Evolutionary conservation across 345 rosid genomes (phyloP).

Genomic region (thale cress (Arabidopsis thaliana)): TAIR10.1 NC_003074.8:18529001-18529500

Average conservation of each 20-base stretch:
- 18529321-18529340: conserved; percentile 11
- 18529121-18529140: not conserved
- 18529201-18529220: conserved; percentile 72
- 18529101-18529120: conserved; percentile 62
- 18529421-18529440: too few relatives aligned
- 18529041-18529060: conserved; percentile 73
- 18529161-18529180: conserved; percentile 75
- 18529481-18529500: too few relatives aligned
- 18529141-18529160: not conserved
- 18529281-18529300: conserved; percentile 22
- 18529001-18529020: conserved; percentile 13
- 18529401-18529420: conserved; percentile 16
- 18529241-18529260: conserved; percentile 34
- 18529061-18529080: conserved; percentile 71
- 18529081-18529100: conserved; percentile 87
- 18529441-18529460: too few relatives aligned
- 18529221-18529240: conserved; percentile 48
- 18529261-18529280: conserved; percentile 50
- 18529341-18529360: conserved; percentile 26
- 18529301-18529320: not conserved
- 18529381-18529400: conserved; percentile 5
- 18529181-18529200: conserved; percentile 90
- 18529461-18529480: too few relatives aligned
- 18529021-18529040: conserved; percentile 63
- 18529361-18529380: conserved; percentile 27